A percentile compares a stretch with the other conserved stretches of the same genome.
phyloP scores from a whole-genome alignment of 1,284 basidiomycete genomes.

The Rhodotorula sp. region DNA sequence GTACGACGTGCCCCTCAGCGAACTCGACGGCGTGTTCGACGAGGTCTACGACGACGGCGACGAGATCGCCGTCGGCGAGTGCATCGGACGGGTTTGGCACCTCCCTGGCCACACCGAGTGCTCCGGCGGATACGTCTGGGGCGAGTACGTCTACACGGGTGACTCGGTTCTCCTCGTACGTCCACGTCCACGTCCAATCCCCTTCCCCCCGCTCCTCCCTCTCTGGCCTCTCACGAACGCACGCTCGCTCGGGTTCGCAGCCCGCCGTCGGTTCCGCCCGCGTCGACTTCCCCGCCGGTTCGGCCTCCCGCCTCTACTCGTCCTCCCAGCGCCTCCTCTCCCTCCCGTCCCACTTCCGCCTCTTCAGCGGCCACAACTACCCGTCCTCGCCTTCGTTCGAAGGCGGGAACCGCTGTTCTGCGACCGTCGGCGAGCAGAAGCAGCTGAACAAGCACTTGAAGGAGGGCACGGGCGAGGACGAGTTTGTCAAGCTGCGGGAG shows the following conservation, averaged over 20 bases:
- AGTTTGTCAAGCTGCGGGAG: conserved; percentile 41
- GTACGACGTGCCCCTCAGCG: conserved; percentile 36
- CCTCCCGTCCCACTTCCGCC: conserved; percentile 37
- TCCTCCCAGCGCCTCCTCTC: conserved; percentile 42
- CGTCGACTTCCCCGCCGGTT: conserved; percentile 46
- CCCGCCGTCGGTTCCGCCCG: conserved; percentile 46
- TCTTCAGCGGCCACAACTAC: conserved; percentile 44
- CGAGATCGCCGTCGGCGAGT: conserved; percentile 35
- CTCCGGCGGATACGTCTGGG: conserved; percentile 28
- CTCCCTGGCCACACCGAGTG: conserved; percentile 45
- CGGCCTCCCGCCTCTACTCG: conserved; percentile 35
- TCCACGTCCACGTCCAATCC: too few species aligned
- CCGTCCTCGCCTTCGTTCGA: conserved; percentile 19
- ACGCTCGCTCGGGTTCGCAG: background rate
- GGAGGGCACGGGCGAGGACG: conserved; percentile 27
- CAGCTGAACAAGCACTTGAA: conserved; percentile 42
- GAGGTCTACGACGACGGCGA: conserved; percentile 42
- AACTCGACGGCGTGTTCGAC: conserved; percentile 42
- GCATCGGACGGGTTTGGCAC: conserved; percentile 34
- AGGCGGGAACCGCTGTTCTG: conserved; percentile 39
- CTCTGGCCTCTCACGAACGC: background rate
- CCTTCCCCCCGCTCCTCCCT: background rate
- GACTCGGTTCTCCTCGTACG: conserved; percentile 44
- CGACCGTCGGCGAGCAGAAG: conserved; percentile 43
- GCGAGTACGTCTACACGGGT: conserved; percentile 43